phyloP scores from a whole-genome alignment of 352 stramenopile species.

The Phytophthora pinifolia region DNA sequence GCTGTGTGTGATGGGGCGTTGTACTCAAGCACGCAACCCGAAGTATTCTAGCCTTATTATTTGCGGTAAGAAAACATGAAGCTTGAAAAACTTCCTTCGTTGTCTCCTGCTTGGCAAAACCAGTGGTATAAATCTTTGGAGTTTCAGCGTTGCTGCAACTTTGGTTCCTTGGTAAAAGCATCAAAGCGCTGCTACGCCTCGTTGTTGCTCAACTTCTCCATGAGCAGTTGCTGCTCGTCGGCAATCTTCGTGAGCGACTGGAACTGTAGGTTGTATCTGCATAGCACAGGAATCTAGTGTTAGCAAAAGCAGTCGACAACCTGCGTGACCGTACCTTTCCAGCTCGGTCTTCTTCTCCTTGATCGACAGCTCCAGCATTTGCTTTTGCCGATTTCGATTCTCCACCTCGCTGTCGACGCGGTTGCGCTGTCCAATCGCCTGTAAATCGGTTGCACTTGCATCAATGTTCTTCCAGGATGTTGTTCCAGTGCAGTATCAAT shows the following conservation, averaged over 20 bases:
- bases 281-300: constrained; percentile 7
- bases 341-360: constrained; percentile 85
- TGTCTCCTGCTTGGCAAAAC: not conserved
- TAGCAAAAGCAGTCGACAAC: constrained; percentile 1
- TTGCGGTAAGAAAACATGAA: constrained; percentile 39
- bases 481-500: too few species aligned
- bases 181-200: constrained; percentile 47
- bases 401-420: constrained; percentile 81
- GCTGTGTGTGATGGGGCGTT: constrained; percentile 41
- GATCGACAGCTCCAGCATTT: constrained; percentile 76
- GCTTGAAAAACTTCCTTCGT: constrained; percentile 8
- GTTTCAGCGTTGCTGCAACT: not conserved
- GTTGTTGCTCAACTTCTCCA: constrained; percentile 90
- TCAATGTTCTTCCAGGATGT: not conserved
- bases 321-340: constrained; percentile 42
- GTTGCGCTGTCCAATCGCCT: constrained; percentile 82
- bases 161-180: not conserved
- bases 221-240: constrained; percentile 78
- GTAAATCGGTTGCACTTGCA: constrained; percentile 4
- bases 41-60: constrained; percentile 51
- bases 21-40: constrained; percentile 34
- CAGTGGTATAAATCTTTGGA: too few species aligned
- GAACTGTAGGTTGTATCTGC: constrained; percentile 76
- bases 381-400: constrained; percentile 80
- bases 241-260: constrained; percentile 78